A percentile compares a stretch with the other conserved stretches of the same genome.
Conservation (phyloP, 2,329 filamentous ascomycete genomes). For the Elsinoe australis region DNA sequence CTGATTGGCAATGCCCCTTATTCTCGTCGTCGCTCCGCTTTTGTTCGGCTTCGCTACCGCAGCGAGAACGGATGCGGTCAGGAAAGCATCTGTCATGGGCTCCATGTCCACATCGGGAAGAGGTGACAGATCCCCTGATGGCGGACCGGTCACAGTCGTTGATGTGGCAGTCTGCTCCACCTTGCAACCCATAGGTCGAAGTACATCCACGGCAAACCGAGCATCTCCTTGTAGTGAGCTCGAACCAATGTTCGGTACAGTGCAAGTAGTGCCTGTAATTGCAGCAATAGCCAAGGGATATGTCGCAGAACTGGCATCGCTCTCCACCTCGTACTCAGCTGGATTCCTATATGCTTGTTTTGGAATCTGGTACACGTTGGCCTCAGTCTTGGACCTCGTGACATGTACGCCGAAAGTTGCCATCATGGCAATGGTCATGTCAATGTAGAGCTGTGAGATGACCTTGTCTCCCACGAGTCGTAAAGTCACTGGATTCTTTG, state of each 20-base stretch:
- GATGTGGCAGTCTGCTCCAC: constrained; percentile 78
- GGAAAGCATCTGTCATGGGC: constrained; percentile 96
- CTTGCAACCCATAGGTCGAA: constrained; percentile 85
- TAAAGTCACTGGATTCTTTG: constrained; percentile 85
- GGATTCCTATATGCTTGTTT: constrained; percentile 78
- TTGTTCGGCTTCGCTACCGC: constrained; percentile 71
- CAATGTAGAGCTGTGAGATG: constrained; percentile 93
- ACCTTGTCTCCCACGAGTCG: constrained; percentile 91
- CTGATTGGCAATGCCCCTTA: constrained; percentile 93
- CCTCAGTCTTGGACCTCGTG: constrained; percentile 64
- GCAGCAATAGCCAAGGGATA: constrained; percentile 92
- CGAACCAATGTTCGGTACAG: constrained; percentile 90
- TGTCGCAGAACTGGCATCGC: constrained; percentile 94
- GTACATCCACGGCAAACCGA: constrained; percentile 81
- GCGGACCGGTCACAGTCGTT: constrained; percentile 89
- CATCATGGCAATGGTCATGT: constrained; percentile 99
- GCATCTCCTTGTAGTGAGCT: constrained; percentile 90
- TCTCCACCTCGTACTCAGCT: constrained; percentile 80
- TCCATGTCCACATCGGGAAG: constrained; percentile 91
- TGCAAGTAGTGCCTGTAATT: constrained; percentile 92
- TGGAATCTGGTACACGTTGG: constrained; percentile 90
- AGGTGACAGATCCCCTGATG: constrained; percentile 62
- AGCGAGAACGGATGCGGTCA: constrained; percentile 87
- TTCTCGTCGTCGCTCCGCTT: constrained; percentile 60
- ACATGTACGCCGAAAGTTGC: constrained; percentile 78